Evolutionary conservation across 345 rosid genomes (phyloP).

Genomic region (Corchorus capsularis): DNA sequence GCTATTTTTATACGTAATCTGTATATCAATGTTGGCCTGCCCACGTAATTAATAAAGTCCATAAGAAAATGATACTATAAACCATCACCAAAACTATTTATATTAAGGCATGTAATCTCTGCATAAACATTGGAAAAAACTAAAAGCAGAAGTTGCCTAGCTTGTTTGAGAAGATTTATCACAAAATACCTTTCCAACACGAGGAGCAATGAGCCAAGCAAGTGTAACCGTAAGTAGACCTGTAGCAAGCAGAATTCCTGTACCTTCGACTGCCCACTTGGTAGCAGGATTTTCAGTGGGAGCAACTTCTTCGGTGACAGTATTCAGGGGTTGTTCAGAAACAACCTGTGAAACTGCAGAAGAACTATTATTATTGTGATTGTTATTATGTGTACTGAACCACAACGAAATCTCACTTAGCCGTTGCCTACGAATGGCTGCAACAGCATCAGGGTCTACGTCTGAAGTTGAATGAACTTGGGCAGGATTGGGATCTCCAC

Average conservation of each 20-base stretch:
- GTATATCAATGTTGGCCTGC: too few species aligned
- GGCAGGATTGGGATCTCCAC: slow-evolving; percentile 61
- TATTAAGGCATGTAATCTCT: too few species aligned
- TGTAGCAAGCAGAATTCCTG: slow-evolving; percentile 91
- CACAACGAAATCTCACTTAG: slow-evolving; percentile 82
- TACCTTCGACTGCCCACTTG: slow-evolving; percentile 95
- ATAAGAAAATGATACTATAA: too few species aligned
- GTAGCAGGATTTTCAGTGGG: slow-evolving; percentile 74
- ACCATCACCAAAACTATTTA: too few species aligned
- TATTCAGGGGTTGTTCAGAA: slow-evolving; percentile 60
- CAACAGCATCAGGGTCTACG: slow-evolving; percentile 80
- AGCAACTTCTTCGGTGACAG: slow-evolving; percentile 47
- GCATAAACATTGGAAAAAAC: slow-evolving; percentile 5
- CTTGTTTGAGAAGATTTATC: not conserved
- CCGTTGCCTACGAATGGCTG: slow-evolving; percentile 77
- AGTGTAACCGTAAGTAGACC: slow-evolving; percentile 89
- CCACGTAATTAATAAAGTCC: too few species aligned
- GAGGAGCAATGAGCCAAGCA: slow-evolving; percentile 98
- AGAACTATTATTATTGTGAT: slow-evolving; percentile 38
- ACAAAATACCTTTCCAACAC: slow-evolving; percentile 82
- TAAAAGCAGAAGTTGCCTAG: not conserved
- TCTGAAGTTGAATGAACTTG: slow-evolving; percentile 44
- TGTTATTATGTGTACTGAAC: slow-evolving; percentile 64
- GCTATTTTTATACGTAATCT: too few species aligned
- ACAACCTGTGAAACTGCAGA: slow-evolving; percentile 57